These are phyloP conservation scores for Phaeophleospora eucalypticola DNA, from an alignment of 2,329 filamentous ascomycete species.

Conservation along the genomic window DNA sequence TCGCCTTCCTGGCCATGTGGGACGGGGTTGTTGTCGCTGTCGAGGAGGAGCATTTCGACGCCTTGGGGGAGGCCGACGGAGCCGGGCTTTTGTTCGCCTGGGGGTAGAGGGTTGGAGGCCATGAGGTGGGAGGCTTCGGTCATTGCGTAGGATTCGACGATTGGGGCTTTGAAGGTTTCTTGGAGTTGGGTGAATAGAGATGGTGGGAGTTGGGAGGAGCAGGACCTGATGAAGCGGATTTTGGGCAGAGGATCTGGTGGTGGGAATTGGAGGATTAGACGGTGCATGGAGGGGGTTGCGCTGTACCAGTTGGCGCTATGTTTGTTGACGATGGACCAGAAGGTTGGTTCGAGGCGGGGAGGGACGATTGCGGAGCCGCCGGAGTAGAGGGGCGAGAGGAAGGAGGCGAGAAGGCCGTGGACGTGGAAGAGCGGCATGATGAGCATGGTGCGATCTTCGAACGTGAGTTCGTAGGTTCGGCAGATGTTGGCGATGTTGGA, in stretches of 20 bases:
- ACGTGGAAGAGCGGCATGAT: constrained; percentile 92
- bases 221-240: constrained; percentile 82
- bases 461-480: constrained; percentile 67
- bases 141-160: constrained; percentile 87
- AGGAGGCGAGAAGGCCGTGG: constrained; percentile 74
- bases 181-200: constrained; percentile 77
- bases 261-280: constrained; percentile 66
- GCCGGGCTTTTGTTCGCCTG: constrained; percentile 70
- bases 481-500: constrained; percentile 79
- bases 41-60: constrained; percentile 72
- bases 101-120: constrained; percentile 60
- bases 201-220: constrained; percentile 78
- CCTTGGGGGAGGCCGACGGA: constrained; percentile 78
- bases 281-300: constrained; percentile 82
- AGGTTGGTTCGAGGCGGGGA: constrained; percentile 69
- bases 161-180: constrained; percentile 67
- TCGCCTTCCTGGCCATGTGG: constrained; percentile 68
- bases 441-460: constrained; percentile 71
- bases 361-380: constrained; percentile 77
- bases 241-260: constrained; percentile 60
- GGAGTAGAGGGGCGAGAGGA: constrained; percentile 69
- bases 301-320: constrained; percentile 85
- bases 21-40: constrained; percentile 65
- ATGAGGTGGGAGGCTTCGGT: constrained; percentile 83
- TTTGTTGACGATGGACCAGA: constrained; percentile 71